Conservation (phyloP, 2,329 filamentous ascomycete species). For the Diaporthe humulicola region DNA sequence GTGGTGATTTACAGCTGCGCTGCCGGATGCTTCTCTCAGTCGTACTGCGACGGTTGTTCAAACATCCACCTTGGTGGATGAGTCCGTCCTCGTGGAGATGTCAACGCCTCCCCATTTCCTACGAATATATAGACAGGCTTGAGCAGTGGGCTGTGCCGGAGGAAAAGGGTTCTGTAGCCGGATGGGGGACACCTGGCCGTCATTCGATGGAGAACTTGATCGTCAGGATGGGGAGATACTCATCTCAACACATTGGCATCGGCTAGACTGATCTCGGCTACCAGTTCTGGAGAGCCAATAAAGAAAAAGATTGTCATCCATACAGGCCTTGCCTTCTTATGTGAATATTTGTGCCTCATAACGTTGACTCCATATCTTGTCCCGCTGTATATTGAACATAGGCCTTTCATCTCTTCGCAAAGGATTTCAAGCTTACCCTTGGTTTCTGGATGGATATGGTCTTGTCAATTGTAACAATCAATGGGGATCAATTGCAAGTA, state of each 20-base stretch:
- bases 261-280: neutral
- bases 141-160: neutral
- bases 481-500: no score
- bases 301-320: neutral
- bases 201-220: neutral
- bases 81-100: neutral
- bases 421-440: no score
- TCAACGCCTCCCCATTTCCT: neutral
- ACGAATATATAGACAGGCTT: neutral
- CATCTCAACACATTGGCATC: neutral
- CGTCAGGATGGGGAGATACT: neutral
- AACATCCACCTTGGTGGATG: neutral
- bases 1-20: neutral
- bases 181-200: neutral
- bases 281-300: neutral
- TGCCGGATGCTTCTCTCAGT: neutral
- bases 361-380: neutral
- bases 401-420: no score
- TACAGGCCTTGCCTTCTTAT: neutral
- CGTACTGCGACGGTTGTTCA: neutral
- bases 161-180: neutral
- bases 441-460: no score
- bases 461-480: neutral
- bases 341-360: neutral
- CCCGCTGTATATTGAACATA: no score